These are phyloP conservation scores for Colletotrichum sp. DNA, from an alignment of 2,329 filamentous ascomycete species.

Conservation along the genomic window DNA sequence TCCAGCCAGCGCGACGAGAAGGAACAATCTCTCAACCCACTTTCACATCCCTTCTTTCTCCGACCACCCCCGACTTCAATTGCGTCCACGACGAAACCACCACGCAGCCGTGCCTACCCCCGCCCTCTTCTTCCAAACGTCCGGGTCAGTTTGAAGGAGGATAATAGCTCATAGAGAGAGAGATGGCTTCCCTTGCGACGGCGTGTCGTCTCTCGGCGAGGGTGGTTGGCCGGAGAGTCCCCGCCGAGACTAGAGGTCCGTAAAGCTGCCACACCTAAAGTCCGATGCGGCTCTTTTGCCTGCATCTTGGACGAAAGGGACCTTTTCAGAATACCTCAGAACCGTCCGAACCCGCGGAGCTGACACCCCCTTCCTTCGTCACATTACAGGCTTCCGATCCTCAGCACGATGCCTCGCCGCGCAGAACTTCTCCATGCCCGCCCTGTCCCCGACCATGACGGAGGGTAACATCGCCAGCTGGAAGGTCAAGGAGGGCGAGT, in stretches of 20 bases:
- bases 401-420: conserved; percentile 71
- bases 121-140: neutral
- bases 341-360: neutral
- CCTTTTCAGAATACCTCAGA: neutral
- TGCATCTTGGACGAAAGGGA: neutral
- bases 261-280: neutral
- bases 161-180: neutral
- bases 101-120: neutral
- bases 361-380: conserved; percentile 1
- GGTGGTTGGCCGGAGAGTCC: conserved; percentile 58
- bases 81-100: neutral
- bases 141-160: neutral
- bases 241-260: conserved; percentile 65
- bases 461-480: conserved; percentile 87
- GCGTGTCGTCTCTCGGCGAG: conserved; percentile 69
- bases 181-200: conserved; percentile 71
- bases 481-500: conserved; percentile 87
- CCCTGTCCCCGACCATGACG: conserved; percentile 91
- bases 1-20: neutral
- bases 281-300: neutral
- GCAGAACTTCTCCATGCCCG: conserved; percentile 90
- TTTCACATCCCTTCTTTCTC: conserved; percentile 11
- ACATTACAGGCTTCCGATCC: conserved; percentile 64
- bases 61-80: neutral
- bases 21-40: conserved; percentile 11